Evolutionary conservation across 2,329 filamentous ascomycete genomes (phyloP).

Genomic region (Bipolaris oryzae): DNA sequence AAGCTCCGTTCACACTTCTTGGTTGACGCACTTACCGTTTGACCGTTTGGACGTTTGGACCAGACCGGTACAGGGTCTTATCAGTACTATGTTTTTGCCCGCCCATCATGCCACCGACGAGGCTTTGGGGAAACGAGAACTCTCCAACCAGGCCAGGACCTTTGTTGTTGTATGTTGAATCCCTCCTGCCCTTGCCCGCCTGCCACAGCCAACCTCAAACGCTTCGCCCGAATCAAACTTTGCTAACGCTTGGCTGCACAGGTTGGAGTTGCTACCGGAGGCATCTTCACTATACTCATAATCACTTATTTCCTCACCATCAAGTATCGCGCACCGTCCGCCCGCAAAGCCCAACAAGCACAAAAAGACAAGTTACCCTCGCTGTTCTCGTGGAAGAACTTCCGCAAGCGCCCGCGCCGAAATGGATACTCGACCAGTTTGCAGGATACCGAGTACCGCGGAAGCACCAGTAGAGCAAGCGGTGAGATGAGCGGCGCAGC

Average conservation of each 20-base stretch:
- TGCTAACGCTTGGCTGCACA: conserved; percentile 23
- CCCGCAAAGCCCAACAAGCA: conserved; percentile 19
- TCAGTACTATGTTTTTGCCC: conserved; percentile 38
- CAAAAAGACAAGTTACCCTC: conserved; percentile 38
- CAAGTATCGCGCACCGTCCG: conserved; percentile 29
- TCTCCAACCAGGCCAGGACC: conserved; percentile 30
- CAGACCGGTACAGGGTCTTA: conserved; percentile 6
- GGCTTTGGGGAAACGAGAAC: conserved; percentile 27
- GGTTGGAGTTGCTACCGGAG: conserved; percentile 37
- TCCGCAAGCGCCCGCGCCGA: conserved; percentile 34
- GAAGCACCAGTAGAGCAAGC: conserved; percentile 27
- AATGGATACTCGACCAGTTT: conserved; percentile 43
- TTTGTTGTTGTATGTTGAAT: conserved; percentile 38
- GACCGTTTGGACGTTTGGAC: conserved; percentile 12
- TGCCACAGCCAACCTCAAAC: not conserved
- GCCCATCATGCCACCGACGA: conserved; percentile 25
- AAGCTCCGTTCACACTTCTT: conserved; percentile 15
- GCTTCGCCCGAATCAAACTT: not conserved
- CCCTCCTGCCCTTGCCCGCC: not conserved
- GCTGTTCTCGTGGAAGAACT: conserved; percentile 39
- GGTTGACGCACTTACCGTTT: conserved; percentile 9
- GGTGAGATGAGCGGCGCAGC: conserved; percentile 41
- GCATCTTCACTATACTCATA: conserved; percentile 41
- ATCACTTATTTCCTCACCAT: conserved; percentile 39
- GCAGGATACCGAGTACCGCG: conserved; percentile 41